Conservation (phyloP, 768 basidiomycete genomes). For the Mrakia hoshinonis region DNA sequence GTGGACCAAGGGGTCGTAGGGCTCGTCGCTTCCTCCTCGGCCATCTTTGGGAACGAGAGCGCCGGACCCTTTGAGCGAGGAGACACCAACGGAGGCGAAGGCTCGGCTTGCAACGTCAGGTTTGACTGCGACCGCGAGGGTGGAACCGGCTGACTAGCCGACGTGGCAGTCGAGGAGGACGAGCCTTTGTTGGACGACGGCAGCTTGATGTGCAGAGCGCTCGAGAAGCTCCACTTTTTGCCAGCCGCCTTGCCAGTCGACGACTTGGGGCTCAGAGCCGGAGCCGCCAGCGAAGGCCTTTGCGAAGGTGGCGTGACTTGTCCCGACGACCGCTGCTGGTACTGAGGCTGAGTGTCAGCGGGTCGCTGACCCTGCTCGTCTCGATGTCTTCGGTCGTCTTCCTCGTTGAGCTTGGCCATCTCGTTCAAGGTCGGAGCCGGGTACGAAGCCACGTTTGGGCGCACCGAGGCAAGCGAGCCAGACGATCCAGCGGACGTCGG, state of each 20-base stretch:
- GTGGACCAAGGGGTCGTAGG: slow-evolving; percentile 17
- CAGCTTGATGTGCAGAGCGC: slow-evolving; percentile 47
- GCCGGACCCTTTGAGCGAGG: slow-evolving; percentile 33
- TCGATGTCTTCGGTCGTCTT: neutral
- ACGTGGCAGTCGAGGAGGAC: neutral
- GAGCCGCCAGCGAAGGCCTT: neutral
- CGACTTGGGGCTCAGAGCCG: slow-evolving; percentile 43
- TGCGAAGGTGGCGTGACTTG: neutral
- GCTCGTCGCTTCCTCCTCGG: slow-evolving; percentile 10
- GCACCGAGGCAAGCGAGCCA: neutral
- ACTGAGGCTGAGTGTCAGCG: neutral
- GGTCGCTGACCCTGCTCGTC: neutral
- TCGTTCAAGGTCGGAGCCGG: slow-evolving; percentile 13
- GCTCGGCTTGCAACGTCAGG: neutral
- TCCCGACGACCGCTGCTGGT: neutral
- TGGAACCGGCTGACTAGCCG: neutral
- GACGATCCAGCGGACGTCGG: slow-evolving; percentile 23
- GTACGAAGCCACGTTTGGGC: slow-evolving; percentile 39
- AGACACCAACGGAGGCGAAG: neutral
- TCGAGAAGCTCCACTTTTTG: slow-evolving; percentile 97
- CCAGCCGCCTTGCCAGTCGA: slow-evolving; percentile 47
- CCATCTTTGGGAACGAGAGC: slow-evolving; percentile 49
- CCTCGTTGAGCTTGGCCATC: slow-evolving; percentile 18
- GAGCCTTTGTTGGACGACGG: slow-evolving; percentile 25
- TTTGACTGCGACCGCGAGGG: neutral